A percentile compares a stretch with the other conserved stretches of the same genome.
These are phyloP conservation scores for Mortierella sp. DNA, from an alignment of 371 early-diverging fungal genomes.

Conservation along the genomic window DNA sequence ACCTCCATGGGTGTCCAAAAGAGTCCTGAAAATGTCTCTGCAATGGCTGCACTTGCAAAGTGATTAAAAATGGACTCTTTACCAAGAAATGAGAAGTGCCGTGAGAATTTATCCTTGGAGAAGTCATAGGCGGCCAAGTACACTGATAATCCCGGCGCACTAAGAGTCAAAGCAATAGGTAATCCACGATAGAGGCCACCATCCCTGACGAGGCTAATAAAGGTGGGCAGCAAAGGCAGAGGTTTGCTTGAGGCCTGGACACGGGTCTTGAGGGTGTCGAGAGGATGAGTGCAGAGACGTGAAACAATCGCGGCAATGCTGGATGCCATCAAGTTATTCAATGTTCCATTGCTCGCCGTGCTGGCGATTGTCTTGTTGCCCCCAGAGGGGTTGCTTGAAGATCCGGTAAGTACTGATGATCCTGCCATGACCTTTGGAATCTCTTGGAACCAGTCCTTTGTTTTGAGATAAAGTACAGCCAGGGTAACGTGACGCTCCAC, in stretches of 20 bases:
- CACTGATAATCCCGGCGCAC: conserved; percentile 80
- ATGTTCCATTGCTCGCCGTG: not conserved
- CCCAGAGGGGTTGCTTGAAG: not conserved
- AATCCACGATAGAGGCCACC: conserved; percentile 72
- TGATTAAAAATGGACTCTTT: conserved; percentile 58
- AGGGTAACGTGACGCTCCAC: too few species aligned
- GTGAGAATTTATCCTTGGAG: conserved; percentile 62
- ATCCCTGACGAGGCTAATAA: conserved; percentile 24
- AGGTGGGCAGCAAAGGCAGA: conserved; percentile 28
- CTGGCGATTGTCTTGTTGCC: too few species aligned
- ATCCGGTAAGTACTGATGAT: too few species aligned
- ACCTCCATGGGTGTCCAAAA: conserved; percentile 90
- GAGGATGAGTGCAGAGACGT: conserved; percentile 75
- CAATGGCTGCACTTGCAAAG: conserved; percentile 64
- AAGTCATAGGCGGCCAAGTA: conserved; percentile 82
- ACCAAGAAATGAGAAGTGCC: conserved; percentile 12
- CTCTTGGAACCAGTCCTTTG: too few species aligned
- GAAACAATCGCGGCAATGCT: conserved; percentile 69
- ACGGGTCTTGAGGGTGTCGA: conserved; percentile 86
- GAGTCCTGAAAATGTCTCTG: conserved; percentile 69
- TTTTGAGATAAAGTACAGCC: too few species aligned
- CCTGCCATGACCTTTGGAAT: too few species aligned
- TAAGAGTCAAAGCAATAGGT: conserved; percentile 75
- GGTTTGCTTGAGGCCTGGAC: conserved; percentile 65
- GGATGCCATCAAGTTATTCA: conserved; percentile 64